Evolutionary conservation across 2,329 filamentous ascomycete genomes (phyloP).

Genomic region (Fusarium nematophilum): DNA sequence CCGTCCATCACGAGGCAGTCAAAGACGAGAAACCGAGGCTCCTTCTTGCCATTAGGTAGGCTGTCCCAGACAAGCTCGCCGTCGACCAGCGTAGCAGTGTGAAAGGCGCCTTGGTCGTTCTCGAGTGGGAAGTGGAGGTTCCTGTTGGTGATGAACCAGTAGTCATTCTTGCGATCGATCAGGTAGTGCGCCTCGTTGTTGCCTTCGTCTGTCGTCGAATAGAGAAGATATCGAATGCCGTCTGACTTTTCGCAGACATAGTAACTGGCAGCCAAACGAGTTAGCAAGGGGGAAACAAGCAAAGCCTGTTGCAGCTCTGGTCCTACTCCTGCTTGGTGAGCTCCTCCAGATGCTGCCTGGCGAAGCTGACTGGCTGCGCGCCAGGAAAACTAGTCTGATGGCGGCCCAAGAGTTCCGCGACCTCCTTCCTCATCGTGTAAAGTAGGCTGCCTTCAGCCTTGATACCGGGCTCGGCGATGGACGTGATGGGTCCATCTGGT

Average conservation of each 20-base stretch:
- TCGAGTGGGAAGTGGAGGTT: slow-evolving; percentile 84
- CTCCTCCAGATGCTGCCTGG: slow-evolving; percentile 83
- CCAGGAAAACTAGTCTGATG: slow-evolving; percentile 80
- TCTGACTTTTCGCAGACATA: slow-evolving; percentile 99
- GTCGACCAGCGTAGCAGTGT: slow-evolving; percentile 85
- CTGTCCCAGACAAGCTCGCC: slow-evolving; percentile 92
- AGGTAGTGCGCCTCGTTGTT: slow-evolving; percentile 82
- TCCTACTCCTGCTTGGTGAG: slow-evolving; percentile 80
- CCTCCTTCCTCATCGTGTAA: slow-evolving; percentile 73
- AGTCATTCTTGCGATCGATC: slow-evolving; percentile 98
- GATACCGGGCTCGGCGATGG: slow-evolving; percentile 71
- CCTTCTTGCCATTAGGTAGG: slow-evolving; percentile 72
- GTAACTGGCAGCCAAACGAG: slow-evolving; percentile 66
- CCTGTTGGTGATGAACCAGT: slow-evolving; percentile 80
- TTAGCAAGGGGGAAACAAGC: not conserved
- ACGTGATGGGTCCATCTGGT: slow-evolving; percentile 54
- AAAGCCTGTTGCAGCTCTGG: not conserved
- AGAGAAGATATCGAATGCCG: slow-evolving; percentile 94
- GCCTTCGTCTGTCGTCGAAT: slow-evolving; percentile 76
- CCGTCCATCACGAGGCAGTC: slow-evolving; percentile 89
- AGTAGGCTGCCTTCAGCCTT: slow-evolving; percentile 73
- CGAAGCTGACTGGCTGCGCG: slow-evolving; percentile 94
- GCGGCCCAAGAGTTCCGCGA: slow-evolving; percentile 80
- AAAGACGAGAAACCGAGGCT: slow-evolving; percentile 90
- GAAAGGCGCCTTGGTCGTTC: slow-evolving; percentile 73